Percentiles rank a stretch among this genome's conserved stretches.
Evolutionary conservation across 2,329 filamentous ascomycete species (phyloP).

Genomic region (Cryphonectria carpinicola): DNA sequence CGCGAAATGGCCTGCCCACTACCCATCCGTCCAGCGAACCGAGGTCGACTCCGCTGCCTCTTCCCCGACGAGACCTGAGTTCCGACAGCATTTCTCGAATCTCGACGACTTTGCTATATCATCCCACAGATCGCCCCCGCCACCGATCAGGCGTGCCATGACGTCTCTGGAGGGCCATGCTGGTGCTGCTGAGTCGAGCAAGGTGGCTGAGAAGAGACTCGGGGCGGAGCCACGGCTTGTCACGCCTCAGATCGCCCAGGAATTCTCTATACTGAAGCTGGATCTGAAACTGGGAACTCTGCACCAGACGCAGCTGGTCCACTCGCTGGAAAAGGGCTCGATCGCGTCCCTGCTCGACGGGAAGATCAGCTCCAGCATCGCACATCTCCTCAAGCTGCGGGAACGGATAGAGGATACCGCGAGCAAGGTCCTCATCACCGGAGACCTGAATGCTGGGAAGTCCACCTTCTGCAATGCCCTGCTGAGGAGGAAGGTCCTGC

Average conservation of each 20-base stretch:
- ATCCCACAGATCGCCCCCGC: constrained; percentile 36
- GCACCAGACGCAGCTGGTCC: constrained; percentile 87
- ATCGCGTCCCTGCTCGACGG: constrained; percentile 90
- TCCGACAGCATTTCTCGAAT: constrained; percentile 67
- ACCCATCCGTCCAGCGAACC: constrained; percentile 78
- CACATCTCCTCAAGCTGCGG: constrained; percentile 82
- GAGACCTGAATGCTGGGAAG: constrained; percentile 95
- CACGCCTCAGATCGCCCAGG: constrained; percentile 89
- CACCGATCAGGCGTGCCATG: constrained; percentile 65
- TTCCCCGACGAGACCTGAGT: constrained; percentile 61
- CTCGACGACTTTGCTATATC: constrained; percentile 49
- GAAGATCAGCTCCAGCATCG: constrained; percentile 91
- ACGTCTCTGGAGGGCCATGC: constrained; percentile 69
- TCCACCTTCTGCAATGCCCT: constrained; percentile 99
- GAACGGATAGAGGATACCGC: constrained; percentile 97
- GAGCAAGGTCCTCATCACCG: constrained; percentile 94
- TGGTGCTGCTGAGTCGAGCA: constrained; percentile 77
- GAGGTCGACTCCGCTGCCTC: constrained; percentile 47
- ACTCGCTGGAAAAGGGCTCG: constrained; percentile 90
- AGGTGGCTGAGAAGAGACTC: constrained; percentile 64
- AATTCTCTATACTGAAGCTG: constrained; percentile 93
- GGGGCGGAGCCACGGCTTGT: constrained; percentile 78
- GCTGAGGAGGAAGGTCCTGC: constrained; percentile 85
- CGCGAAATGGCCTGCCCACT: constrained; percentile 88
- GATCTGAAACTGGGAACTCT: constrained; percentile 88